Conservation (phyloP, 106 monocot species). For the Dioscorea dumetorum region DNA sequence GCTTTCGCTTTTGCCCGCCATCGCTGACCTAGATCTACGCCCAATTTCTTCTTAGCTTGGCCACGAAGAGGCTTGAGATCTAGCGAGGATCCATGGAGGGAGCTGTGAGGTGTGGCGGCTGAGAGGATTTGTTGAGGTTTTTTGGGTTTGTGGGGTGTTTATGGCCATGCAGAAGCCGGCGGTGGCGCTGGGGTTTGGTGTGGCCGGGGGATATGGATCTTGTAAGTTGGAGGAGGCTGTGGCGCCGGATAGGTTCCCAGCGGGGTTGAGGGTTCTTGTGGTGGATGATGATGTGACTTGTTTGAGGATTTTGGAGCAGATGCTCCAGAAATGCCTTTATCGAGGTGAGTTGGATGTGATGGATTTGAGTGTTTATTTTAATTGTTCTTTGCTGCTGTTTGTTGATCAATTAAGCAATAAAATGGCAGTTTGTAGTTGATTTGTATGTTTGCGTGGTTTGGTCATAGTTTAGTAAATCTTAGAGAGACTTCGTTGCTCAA, state of each 20-base stretch:
- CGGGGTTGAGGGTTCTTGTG: slow-evolving; percentile 34
- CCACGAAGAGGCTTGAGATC: neutral
- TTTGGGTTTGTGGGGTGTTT: neutral
- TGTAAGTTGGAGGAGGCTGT: neutral
- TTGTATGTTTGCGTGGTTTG: slow-evolving; percentile 55
- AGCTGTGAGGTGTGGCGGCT: neutral
- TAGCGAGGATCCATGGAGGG: neutral
- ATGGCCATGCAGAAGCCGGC: neutral
- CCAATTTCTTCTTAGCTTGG: neutral
- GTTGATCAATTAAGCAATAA: neutral
- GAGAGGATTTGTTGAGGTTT: neutral
- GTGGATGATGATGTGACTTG: slow-evolving; percentile 44
- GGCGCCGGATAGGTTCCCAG: slow-evolving; percentile 26
- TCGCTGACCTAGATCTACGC: neutral
- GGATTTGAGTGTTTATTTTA: no score
- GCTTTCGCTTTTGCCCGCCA: neutral
- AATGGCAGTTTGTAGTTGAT: slow-evolving; percentile 37
- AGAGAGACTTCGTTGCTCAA: slow-evolving; percentile 45
- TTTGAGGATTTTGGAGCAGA: slow-evolving; percentile 24
- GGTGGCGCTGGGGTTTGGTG: neutral
- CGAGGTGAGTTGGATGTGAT: slow-evolving; percentile 14
- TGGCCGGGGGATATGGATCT: neutral
- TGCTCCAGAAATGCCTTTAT: slow-evolving; percentile 35
- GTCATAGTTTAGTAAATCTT: slow-evolving; percentile 20
- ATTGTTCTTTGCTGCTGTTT: neutral